Evolutionary conservation across 2,329 filamentous ascomycete genomes (phyloP).

Genomic region (Colletotrichum plurivorum): DNA sequence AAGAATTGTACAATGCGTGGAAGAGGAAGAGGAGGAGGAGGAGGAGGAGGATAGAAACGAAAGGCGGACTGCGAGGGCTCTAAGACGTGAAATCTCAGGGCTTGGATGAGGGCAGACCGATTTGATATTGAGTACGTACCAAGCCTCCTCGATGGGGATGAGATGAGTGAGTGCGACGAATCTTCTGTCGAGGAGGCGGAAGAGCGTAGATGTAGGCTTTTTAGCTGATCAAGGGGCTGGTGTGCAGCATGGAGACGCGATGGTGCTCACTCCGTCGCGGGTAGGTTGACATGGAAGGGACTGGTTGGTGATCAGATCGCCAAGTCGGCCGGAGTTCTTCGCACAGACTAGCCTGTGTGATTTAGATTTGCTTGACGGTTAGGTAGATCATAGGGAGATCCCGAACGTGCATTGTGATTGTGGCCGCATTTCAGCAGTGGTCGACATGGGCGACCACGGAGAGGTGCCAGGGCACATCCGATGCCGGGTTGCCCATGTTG

Average conservation of each 20-base stretch:
- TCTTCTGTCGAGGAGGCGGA: slow-evolving; percentile 7
- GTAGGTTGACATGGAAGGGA: slow-evolving; percentile 38
- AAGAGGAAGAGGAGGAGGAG: neutral
- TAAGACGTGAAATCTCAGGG: slow-evolving; percentile 27
- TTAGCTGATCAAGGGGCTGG: slow-evolving; percentile 36
- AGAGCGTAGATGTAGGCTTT: slow-evolving; percentile 35
- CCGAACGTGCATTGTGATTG: slow-evolving; percentile 39
- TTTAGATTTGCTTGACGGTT: slow-evolving; percentile 40
- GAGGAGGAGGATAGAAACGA: slow-evolving; percentile 29
- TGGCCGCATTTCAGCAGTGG: slow-evolving; percentile 19
- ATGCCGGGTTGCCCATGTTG: slow-evolving; percentile 38
- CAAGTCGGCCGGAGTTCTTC: slow-evolving; percentile 42
- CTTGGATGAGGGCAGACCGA: slow-evolving; percentile 33
- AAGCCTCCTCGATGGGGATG: slow-evolving; percentile 37
- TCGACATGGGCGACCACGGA: slow-evolving; percentile 17
- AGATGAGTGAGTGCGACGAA: slow-evolving; percentile 41
- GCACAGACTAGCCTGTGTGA: slow-evolving; percentile 42
- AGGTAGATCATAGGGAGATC: slow-evolving; percentile 39
- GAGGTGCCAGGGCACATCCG: slow-evolving; percentile 34
- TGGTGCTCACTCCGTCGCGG: slow-evolving; percentile 37
- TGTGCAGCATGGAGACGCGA: neutral
- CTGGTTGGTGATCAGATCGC: slow-evolving; percentile 41
- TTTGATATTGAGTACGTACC: slow-evolving; percentile 39
- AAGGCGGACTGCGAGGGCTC: slow-evolving; percentile 35
- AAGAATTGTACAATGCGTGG: neutral